Evolutionary conservation across 2,329 filamentous ascomycete species (phyloP), one percentile per base, ranked within the genome.

Genomic region (Paraphoma chrysanthemicola): DNA sequence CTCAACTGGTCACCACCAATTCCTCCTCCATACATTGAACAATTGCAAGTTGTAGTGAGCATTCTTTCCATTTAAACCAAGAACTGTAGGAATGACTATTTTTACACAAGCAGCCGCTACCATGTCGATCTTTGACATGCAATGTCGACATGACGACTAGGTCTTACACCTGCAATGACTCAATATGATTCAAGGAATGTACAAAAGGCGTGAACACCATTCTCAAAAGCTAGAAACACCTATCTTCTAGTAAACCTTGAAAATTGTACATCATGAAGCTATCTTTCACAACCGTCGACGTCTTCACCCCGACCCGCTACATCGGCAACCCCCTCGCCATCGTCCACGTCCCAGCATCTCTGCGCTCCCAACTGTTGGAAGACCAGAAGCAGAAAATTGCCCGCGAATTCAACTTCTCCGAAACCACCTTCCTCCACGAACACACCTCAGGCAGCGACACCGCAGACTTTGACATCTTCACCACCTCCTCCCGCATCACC

Each of bases 401-500:
- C 3, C 69, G 72, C 16, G 84, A 86, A 64, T 86, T 86, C 78
- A 85, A 85, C 58, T 75, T 82, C 41, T 84, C 82, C 1, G 84
- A 86, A 56, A 84, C 80, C 1, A 80, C 84, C 38, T 85, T 86
- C 64, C 69, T 86, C 8, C 77, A 84, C 62, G 73, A 70, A 33
- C 68, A 64, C 17, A 65, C 38, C 8, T 18, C 39, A n/a, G 48
- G 44, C 10, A 46, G 51, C 14, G 57, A 62, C 14, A 56, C 53
- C 6, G 66, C 56, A 12, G 60, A 63, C 17, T 72, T 85, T 56
- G 80, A 85, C 67, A 86, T 86, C 64, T 86, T 86, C 76, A 81
- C 81, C 16, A 74, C 78, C 0, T 64, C 72, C 11, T 67, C 68
- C 3, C 83, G 85, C 62, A 68, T 86, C 16, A 80, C 82, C 10